Percentiles rank a stretch among this genome's conserved stretches.
Conservation (phyloP, 2,329 filamentous ascomycete species). For the Curvularia eragrostidis region DNA sequence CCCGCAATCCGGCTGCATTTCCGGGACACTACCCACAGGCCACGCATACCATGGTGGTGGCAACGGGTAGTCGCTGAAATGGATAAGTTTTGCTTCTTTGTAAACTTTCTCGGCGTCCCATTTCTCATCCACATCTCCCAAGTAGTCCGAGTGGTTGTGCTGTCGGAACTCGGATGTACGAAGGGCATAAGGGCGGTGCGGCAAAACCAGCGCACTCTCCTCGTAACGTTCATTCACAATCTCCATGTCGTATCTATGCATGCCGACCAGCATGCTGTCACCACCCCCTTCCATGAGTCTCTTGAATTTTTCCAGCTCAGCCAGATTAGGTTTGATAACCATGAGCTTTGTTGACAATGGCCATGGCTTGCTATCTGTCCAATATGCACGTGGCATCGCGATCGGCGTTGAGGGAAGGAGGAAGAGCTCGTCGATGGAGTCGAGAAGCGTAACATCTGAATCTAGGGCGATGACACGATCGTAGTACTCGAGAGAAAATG, state of each 20-base stretch:
- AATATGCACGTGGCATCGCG: conserved; percentile 76
- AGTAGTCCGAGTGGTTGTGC: conserved; percentile 59
- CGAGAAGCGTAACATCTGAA: conserved; percentile 68
- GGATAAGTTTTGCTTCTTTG: conserved; percentile 69
- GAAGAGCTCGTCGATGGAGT: conserved; percentile 74
- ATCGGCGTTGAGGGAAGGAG: conserved; percentile 66
- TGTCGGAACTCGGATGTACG: conserved; percentile 68
- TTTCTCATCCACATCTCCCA: conserved; percentile 59
- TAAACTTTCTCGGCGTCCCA: conserved; percentile 67
- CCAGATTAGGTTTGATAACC: conserved; percentile 64
- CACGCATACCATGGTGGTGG: conserved; percentile 69
- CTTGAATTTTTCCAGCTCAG: conserved; percentile 56
- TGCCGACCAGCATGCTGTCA: conserved; percentile 34
- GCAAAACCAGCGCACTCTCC: conserved; percentile 65
- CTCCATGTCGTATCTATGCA: conserved; percentile 69
- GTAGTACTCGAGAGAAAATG: conserved; percentile 72
- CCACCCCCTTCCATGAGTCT: conserved; percentile 38
- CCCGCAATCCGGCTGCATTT: conserved; percentile 56
- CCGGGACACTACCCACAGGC: conserved; percentile 49
- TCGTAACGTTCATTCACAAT: conserved; percentile 68
- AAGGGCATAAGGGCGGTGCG: conserved; percentile 68
- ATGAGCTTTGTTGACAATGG: conserved; percentile 67
- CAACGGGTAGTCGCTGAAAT: conserved; percentile 75
- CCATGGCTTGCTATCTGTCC: conserved; percentile 63
- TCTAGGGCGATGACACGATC: conserved; percentile 64